A percentile compares a stretch with the other conserved stretches of the same genome.
Conservation (phyloP, 108 stramenopile species). For the Nitzschia palea region DNA sequence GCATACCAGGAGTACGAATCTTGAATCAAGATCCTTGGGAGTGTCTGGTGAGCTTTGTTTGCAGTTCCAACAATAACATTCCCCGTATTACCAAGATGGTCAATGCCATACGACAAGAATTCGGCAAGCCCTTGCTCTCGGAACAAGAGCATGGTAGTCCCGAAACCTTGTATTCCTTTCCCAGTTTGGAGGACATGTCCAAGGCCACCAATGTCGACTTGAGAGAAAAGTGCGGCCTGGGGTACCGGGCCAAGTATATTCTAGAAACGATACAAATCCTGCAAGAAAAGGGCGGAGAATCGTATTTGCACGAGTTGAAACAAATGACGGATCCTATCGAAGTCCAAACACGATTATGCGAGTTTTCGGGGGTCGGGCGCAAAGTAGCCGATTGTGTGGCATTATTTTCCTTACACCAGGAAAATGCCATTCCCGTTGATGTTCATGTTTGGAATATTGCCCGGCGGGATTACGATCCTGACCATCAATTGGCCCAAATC, state of each 20-base stretch:
- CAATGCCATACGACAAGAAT: slow-evolving; percentile 65
- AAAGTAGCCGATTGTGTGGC: slow-evolving; percentile 99
- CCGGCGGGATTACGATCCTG: slow-evolving; percentile 80
- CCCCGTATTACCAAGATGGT: slow-evolving; percentile 94
- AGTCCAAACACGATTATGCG: slow-evolving; percentile 70
- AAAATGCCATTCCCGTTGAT: slow-evolving; percentile 93
- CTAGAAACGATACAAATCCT: slow-evolving; percentile 72
- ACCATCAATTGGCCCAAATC: slow-evolving; percentile 37
- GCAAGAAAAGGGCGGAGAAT: slow-evolving; percentile 59
- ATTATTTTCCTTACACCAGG: slow-evolving; percentile 90
- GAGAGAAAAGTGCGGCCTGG: slow-evolving; percentile 83
- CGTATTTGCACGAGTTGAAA: slow-evolving; percentile 47
- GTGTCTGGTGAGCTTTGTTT: slow-evolving; percentile 96
- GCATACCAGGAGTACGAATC: slow-evolving; percentile 87
- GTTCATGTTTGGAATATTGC: slow-evolving; percentile 98
- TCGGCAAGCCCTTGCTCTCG: slow-evolving; percentile 68
- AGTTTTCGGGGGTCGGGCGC: slow-evolving; percentile 88
- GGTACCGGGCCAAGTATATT: slow-evolving; percentile 94
- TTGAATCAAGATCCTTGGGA: slow-evolving; percentile 95
- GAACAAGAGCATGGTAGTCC: slow-evolving; percentile 3
- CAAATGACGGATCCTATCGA: slow-evolving; percentile 35
- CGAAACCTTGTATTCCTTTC: slow-evolving; percentile 73
- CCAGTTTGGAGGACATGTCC: slow-evolving; percentile 51
- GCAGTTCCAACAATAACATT: slow-evolving; percentile 99
- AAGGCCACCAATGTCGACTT: slow-evolving; percentile 71